These are phyloP conservation scores for Pyrenochaeta sp. DNA, from an alignment of 2,329 filamentous ascomycete species.

Conservation along the genomic window DNA sequence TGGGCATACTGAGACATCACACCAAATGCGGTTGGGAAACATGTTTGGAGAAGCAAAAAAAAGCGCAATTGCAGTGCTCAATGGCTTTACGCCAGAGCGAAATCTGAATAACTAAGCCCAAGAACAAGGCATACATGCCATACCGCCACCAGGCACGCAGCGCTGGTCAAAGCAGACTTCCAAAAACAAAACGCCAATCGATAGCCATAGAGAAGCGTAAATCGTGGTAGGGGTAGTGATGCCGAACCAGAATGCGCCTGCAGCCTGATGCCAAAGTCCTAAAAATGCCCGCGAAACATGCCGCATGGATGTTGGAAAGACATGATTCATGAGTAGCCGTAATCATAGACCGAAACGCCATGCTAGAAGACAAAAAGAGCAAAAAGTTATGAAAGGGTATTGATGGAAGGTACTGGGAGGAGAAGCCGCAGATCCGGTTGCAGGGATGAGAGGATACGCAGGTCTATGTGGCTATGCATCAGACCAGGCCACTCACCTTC, in stretches of 20 bases:
- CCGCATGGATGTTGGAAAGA: conserved; percentile 21
- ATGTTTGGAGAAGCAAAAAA: conserved; percentile 2
- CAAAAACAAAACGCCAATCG: conserved; percentile 16
- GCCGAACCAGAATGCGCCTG: background rate
- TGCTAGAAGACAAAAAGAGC: conserved; percentile 23
- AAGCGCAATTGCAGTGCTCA: conserved; percentile 23
- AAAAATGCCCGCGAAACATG: conserved; percentile 30
- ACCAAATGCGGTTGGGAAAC: background rate
- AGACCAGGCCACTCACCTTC: background rate
- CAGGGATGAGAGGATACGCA: background rate
- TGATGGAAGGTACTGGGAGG: background rate
- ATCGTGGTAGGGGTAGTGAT: background rate
- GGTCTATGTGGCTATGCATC: background rate
- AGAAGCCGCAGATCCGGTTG: background rate
- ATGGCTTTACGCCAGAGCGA: conserved; percentile 21
- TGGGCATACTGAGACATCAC: background rate
- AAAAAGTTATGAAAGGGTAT: conserved; percentile 12
- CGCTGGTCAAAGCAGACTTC: conserved; percentile 1
- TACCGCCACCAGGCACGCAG: conserved; percentile 9
- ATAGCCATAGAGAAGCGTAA: conserved; percentile 10
- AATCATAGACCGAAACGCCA: conserved; percentile 28
- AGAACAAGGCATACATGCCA: conserved; percentile 4
- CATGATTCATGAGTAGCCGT: conserved; percentile 27
- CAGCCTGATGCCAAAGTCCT: conserved; percentile 17
- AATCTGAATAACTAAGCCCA: conserved; percentile 8